Evolutionary conservation across 805 yeast species (phyloP), one percentile per base, ranked within the genome.

Genomic region (Metschnikowia shivogae): DNA sequence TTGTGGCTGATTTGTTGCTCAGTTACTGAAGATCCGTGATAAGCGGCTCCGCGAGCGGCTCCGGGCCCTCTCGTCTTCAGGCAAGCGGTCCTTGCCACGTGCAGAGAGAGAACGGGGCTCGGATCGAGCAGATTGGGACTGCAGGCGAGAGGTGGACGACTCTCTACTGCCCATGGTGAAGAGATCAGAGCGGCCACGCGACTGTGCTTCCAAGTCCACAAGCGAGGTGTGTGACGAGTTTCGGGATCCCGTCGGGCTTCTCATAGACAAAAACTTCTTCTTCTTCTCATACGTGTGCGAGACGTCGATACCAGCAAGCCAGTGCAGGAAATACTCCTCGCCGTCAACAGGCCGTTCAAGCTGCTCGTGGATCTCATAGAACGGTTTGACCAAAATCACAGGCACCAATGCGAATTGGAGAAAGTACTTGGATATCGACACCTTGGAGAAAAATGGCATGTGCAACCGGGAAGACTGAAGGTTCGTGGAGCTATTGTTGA

Each of bases 351-450:
- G 71, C 8, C 46, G 47, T 0, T 54, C 51, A 39, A 71, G 59
- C 29, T 45, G 49, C 44, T 64, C 70, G n/a, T 53, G 51, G 44
- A 63, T 60, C 34, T 60, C 56, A 49, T 69, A 68, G 24, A 57
- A 56, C 1, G 76, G 73, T 49, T 71, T 71, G 3, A 71, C 74
- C 11, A 70, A 58, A 34, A 71, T 69, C 27, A 70, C 75, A 8
- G 76, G 76, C 2, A 71, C 74, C 46, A 69, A 58, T 0, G 75
- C 74, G 52, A 64, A 70, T 54, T 70, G 70, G 35, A 71, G 55
- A 40, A 71, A 70, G 47, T 68, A 64, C 51, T 68, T 67, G 14
- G 73, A 65, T 30, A 68, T 54, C 5, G 73, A 63, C 2, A 69
- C 47, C 43, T 65, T 68, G 22, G 65, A 52, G 36, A 69, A 57